A percentile compares a stretch with the other conserved stretches of the same genome.
Evolutionary conservation across 2,329 filamentous ascomycete species (phyloP).

Genomic region (Fusarium xyrophilum): DNA sequence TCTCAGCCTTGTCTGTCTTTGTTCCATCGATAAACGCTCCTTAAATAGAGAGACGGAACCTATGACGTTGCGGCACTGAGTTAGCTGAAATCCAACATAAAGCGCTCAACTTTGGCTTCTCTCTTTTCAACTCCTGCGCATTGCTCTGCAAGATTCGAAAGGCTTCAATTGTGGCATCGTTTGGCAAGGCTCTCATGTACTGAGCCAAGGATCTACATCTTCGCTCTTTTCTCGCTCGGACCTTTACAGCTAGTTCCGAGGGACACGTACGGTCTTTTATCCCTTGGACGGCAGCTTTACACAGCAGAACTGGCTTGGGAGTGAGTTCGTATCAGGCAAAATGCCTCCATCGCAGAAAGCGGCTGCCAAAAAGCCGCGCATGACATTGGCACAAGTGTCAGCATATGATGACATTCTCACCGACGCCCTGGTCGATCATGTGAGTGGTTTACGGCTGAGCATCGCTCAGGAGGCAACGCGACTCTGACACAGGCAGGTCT

Average conservation of each 20-base stretch:
- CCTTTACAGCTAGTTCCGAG: constrained; percentile 18
- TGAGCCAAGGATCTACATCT: constrained; percentile 14
- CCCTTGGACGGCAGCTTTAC: constrained; percentile 1
- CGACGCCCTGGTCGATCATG: constrained; percentile 93
- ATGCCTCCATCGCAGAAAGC: constrained; percentile 50
- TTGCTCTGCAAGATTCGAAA: neutral
- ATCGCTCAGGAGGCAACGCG: constrained; percentile 8
- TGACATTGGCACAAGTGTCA: constrained; percentile 87
- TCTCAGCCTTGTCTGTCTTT: constrained; percentile 27
- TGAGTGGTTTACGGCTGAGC: constrained; percentile 57
- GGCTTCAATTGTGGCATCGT: neutral
- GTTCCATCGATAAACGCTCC: constrained; percentile 18
- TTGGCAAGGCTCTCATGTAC: neutral
- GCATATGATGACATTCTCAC: constrained; percentile 96
- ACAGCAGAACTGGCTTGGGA: neutral
- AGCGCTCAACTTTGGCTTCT: constrained; percentile 20
- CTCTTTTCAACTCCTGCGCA: constrained; percentile 2
- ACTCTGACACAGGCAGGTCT: constrained; percentile 61
- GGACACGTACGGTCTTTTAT: constrained; percentile 37
- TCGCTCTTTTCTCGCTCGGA: constrained; percentile 24
- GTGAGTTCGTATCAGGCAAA: neutral
- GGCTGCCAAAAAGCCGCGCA: constrained; percentile 67
- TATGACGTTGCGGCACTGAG: constrained; percentile 40
- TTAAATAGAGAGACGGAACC: constrained; percentile 8
- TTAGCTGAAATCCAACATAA: constrained; percentile 37